These are phyloP conservation scores for Arthrinium phaeospermum DNA, from an alignment of 2,329 filamentous ascomycete species.

Conservation along the genomic window DNA sequence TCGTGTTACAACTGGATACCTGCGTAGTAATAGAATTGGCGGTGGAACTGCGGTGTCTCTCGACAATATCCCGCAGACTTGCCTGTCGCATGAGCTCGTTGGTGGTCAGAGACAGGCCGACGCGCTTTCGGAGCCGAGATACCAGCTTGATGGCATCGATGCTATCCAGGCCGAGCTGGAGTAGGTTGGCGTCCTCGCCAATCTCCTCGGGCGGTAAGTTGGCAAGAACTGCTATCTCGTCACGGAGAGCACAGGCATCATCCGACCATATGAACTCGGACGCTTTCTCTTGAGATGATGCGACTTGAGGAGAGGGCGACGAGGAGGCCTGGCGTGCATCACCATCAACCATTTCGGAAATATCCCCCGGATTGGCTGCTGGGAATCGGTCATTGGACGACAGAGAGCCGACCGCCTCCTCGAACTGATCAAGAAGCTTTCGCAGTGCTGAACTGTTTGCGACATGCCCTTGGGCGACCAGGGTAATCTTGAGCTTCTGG, in stretches of 20 bases:
- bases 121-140: constrained; percentile 65
- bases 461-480: constrained; percentile 61
- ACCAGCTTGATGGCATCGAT: constrained; percentile 89
- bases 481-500: constrained; percentile 57
- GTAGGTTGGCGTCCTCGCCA: constrained; percentile 66
- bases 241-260: constrained; percentile 57
- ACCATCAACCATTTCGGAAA: not conserved
- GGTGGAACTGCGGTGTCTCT: not conserved
- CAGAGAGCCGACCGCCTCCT: constrained; percentile 37
- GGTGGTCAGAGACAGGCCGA: constrained; percentile 67
- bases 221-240: constrained; percentile 68
- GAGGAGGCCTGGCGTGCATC: not conserved
- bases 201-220: constrained; percentile 58
- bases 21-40: too few species aligned
- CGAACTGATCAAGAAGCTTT: constrained; percentile 48
- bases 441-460: constrained; percentile 40
- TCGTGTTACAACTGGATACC: not conserved
- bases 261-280: constrained; percentile 63
- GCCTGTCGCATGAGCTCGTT: constrained; percentile 77
- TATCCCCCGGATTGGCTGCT: constrained; percentile 36
- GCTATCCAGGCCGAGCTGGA: constrained; percentile 87
- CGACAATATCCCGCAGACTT: constrained; percentile 67
- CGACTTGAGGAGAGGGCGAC: not conserved
- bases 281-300: not conserved
- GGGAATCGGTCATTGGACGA: constrained; percentile 20